Percentiles rank a stretch among this genome's conserved stretches.
Conservation (phyloP, 2,329 filamentous ascomycete genomes). For the Alternaria brassicicola region DNA sequence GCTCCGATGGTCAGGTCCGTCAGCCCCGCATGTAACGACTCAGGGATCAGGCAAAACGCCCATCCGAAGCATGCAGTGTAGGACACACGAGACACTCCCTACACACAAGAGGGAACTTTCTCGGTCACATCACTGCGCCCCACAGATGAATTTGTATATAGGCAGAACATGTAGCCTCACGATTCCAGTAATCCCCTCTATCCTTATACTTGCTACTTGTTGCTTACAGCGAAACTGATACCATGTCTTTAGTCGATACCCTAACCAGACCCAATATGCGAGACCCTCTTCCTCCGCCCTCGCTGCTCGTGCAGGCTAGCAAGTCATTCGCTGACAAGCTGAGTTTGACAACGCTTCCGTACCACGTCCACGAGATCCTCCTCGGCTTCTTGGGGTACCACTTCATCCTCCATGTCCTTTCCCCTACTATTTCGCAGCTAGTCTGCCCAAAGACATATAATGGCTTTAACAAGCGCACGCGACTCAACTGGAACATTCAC, state of each 20-base stretch:
- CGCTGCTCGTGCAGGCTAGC: slow-evolving; percentile 61
- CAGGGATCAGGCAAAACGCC: slow-evolving; percentile 15
- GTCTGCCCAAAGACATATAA: slow-evolving; percentile 69
- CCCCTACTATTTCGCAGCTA: slow-evolving; percentile 67
- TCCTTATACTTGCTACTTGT: background rate
- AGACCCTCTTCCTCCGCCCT: slow-evolving; percentile 71
- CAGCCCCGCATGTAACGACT: slow-evolving; percentile 15
- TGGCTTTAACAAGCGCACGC: slow-evolving; percentile 65
- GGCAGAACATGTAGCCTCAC: slow-evolving; percentile 11
- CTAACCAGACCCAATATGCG: slow-evolving; percentile 60
- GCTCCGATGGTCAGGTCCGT: slow-evolving; percentile 8
- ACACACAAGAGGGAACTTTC: slow-evolving; percentile 10
- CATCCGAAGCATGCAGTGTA: slow-evolving; percentile 14
- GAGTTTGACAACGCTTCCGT: slow-evolving; percentile 69
- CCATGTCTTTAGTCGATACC: slow-evolving; percentile 27
- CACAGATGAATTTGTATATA: slow-evolving; percentile 7
- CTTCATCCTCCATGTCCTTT: slow-evolving; percentile 68
- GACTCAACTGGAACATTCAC: slow-evolving; percentile 85
- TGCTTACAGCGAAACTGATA: slow-evolving; percentile 14
- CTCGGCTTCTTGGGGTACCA: slow-evolving; percentile 71
- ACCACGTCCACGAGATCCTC: slow-evolving; percentile 78
- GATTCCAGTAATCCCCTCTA: slow-evolving; percentile 6
- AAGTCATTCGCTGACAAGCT: slow-evolving; percentile 69
- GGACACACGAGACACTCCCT: slow-evolving; percentile 11
- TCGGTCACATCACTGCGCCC: slow-evolving; percentile 1